Evolutionary conservation across 2,329 filamentous ascomycete species (phyloP).

Genomic region (Atkinsonella hypoxylon): DNA sequence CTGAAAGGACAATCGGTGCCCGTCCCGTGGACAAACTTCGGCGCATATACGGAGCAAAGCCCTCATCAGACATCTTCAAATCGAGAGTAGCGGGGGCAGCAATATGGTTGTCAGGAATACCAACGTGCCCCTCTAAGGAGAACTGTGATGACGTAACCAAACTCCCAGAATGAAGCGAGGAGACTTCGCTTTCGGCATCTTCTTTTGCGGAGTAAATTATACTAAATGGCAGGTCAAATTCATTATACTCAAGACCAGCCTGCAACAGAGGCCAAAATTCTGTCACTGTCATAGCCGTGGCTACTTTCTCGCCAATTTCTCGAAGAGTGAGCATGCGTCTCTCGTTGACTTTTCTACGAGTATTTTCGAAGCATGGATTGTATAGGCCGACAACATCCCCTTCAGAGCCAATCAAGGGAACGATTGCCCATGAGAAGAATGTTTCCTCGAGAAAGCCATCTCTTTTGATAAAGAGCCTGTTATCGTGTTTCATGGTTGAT

Average conservation of each 20-base stretch:
- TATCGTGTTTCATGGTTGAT: conserved; percentile 76
- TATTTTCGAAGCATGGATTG: conserved; percentile 75
- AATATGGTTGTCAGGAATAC: conserved; percentile 52
- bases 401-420: conserved; percentile 63
- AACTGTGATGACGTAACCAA: conserved; percentile 49
- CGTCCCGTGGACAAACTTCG: conserved; percentile 58
- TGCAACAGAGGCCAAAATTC: conserved; percentile 63
- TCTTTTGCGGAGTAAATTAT: conserved; percentile 66
- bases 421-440: conserved; percentile 74
- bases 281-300: conserved; percentile 58
- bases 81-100: conserved; percentile 53
- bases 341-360: conserved; percentile 64
- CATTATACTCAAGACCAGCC: conserved; percentile 59
- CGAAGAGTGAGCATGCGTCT: conserved; percentile 67
- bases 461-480: conserved; percentile 60
- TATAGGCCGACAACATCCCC: conserved; percentile 66
- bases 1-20: conserved; percentile 54
- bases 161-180: conserved; percentile 59
- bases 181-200: conserved; percentile 58
- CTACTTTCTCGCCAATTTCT: conserved; percentile 65
- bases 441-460: conserved; percentile 64
- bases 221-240: conserved; percentile 64
- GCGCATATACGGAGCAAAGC: conserved; percentile 65
- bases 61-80: conserved; percentile 54
- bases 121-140: conserved; percentile 59